Conservation (phyloP, 805 yeast species). For the Kuraishia piskuri region DNA sequence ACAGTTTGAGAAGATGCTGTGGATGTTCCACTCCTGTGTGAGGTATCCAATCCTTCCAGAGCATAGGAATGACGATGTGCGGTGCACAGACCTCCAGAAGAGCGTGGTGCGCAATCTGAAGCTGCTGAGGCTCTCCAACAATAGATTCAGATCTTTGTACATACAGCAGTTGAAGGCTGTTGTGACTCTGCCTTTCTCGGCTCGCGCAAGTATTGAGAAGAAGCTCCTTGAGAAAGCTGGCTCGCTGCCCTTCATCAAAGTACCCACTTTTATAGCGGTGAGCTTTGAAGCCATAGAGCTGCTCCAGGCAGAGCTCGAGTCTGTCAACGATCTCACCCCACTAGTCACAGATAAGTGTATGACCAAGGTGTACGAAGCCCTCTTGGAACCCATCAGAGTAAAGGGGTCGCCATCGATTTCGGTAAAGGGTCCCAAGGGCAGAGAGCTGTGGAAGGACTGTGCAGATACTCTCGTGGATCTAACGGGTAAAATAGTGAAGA, state of each 20-base stretch:
- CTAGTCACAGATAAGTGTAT: slow-evolving; percentile 38
- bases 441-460: slow-evolving; percentile 49
- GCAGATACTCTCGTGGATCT: slow-evolving; percentile 30
- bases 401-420: not conserved
- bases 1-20: slow-evolving; percentile 41
- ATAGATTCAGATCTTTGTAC: slow-evolving; percentile 32
- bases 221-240: slow-evolving; percentile 34
- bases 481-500: slow-evolving; percentile 21
- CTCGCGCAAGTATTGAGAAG: slow-evolving; percentile 45
- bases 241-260: slow-evolving; percentile 24
- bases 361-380: slow-evolving; percentile 34
- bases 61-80: slow-evolving; percentile 40
- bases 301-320: slow-evolving; percentile 28
- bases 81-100: slow-evolving; percentile 56
- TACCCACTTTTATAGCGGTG: slow-evolving; percentile 58
- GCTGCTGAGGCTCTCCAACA: slow-evolving; percentile 14
- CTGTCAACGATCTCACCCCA: slow-evolving; percentile 19
- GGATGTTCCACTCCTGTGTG: slow-evolving; percentile 55
- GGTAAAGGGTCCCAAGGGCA: not conserved
- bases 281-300: slow-evolving; percentile 38
- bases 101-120: slow-evolving; percentile 45
- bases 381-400: slow-evolving; percentile 40
- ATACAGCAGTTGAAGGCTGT: slow-evolving; percentile 48
- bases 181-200: slow-evolving; percentile 51
- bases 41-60: slow-evolving; percentile 68